Percentiles rank a stretch among this genome's conserved stretches.
Evolutionary conservation across 2,329 filamentous ascomycete genomes (phyloP).

Genomic region (Colletotrichum zoysiae): DNA sequence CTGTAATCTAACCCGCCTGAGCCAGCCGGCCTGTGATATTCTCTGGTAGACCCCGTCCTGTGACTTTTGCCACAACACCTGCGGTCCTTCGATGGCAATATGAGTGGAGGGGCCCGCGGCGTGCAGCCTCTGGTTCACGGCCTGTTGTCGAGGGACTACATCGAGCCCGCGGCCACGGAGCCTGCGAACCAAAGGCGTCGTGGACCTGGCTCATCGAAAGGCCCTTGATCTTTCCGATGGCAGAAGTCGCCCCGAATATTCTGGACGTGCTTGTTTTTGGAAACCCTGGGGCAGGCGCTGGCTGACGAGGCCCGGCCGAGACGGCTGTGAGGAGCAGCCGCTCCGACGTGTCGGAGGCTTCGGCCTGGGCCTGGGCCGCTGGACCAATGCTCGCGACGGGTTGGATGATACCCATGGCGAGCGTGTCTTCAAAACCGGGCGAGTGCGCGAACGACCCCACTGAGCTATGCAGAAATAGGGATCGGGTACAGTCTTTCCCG

Average conservation of each 20-base stretch:
- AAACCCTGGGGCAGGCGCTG: too few species aligned
- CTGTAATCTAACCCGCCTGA: too few species aligned
- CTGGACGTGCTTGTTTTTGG: too few species aligned
- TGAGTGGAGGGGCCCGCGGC: slow-evolving; percentile 5
- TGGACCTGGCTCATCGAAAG: slow-evolving; percentile 24
- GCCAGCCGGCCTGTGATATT: too few species aligned
- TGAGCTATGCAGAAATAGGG: slow-evolving; percentile 56
- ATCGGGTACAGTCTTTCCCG: slow-evolving; percentile 50
- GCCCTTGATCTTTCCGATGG: too few species aligned
- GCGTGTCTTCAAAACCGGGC: slow-evolving; percentile 60
- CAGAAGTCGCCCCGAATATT: too few species aligned
- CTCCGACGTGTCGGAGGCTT: too few species aligned
- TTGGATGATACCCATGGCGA: slow-evolving; percentile 56
- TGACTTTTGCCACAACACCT: too few species aligned
- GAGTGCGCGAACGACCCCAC: slow-evolving; percentile 58
- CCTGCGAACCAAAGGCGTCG: slow-evolving; percentile 47
- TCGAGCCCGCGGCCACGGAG: slow-evolving; percentile 33
- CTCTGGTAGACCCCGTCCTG: too few species aligned
- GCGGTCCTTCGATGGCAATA: too few species aligned
- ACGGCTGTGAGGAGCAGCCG: too few species aligned
- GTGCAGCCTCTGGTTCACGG: slow-evolving; percentile 49
- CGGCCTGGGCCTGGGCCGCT: slow-evolving; percentile 45
- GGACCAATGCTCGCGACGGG: slow-evolving; percentile 56
- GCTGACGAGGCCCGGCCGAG: too few species aligned
- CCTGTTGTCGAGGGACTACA: slow-evolving; percentile 46